Conservation (phyloP, 1,284 basidiomycete species). For the Cystobasidium pallidum region DNA sequence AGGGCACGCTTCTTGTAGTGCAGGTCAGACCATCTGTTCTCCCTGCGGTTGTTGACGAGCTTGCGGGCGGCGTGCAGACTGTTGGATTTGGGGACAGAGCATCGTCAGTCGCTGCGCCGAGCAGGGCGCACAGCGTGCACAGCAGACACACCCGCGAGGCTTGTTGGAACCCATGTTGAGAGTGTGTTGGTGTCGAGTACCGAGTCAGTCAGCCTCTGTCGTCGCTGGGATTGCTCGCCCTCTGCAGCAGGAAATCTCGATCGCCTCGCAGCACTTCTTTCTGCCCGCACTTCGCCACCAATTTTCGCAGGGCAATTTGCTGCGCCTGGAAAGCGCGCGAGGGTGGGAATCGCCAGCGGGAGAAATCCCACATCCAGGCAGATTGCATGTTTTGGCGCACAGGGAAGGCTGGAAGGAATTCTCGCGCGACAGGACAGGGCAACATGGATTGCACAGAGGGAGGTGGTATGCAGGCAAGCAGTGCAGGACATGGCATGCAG, state of each 20-base stretch:
- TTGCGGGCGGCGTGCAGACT: conserved; percentile 79
- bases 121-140: too few species aligned
- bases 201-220: too few species aligned
- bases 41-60: conserved; percentile 89
- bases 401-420: conserved; percentile 25
- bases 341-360: too few species aligned
- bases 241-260: neutral
- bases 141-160: conserved; percentile 18
- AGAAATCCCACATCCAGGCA: too few species aligned
- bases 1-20: conserved; percentile 99
- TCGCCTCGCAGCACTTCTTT: too few species aligned
- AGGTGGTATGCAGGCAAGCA: too few species aligned
- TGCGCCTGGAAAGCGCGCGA: too few species aligned
- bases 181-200: neutral
- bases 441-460: neutral
- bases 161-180: conserved; percentile 23
- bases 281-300: conserved; percentile 8
- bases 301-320: too few species aligned
- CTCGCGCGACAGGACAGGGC: neutral
- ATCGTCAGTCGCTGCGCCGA: neutral
- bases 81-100: neutral
- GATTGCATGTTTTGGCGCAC: too few species aligned
- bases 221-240: conserved; percentile 17
- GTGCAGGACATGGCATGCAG: too few species aligned
- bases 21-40: conserved; percentile 99